Base-by-base conservation (phyloP, 179 eudicot genomes). In the Patellifolia procumbens region DNA sequence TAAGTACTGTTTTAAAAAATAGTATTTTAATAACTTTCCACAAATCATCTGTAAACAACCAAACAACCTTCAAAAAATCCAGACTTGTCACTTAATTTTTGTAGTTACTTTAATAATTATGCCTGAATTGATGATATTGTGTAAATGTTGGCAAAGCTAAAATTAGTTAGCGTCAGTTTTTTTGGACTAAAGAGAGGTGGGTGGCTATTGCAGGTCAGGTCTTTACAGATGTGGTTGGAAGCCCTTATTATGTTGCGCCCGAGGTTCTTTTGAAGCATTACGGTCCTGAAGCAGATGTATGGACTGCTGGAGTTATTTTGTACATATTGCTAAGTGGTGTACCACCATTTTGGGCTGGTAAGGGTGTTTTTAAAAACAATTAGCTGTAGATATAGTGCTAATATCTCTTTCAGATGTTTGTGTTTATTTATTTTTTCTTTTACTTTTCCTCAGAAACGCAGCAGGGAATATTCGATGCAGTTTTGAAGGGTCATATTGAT, bases 321-420 rank as follows among this genome's bases (percentile, higher is more conserved):
- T 92, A 92, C 77, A 91, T 92, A 81, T 79, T 92, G 75, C 88
- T 92, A 62, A 92, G 97, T 77, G 97, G 96, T 60, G 96, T 91
- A 31, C 97, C 96, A 16, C 97, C 97, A 34, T 92, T 92, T 83
- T 92, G 95, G 96, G 97, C 97, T 52, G 97, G 97, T 92, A 91
- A 46, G 11, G 3, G 22, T 28, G 17, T 58, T 42, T 5, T 22
- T 43, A 1, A 5, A 20, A 37, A 22, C 24, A 15, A 45, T 15
- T 39, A 34, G 7, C 22, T n/a, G 43, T 55, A 22, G 46, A 62
- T 61, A 19, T 42, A n/a, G 26, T 65, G 29, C n/a, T 61, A 26
- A 32, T 70, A 49, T 55, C 35, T 61, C 22, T 31, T 58, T 31
- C 32, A 49, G 35, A 32, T 45, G 48, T 48, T 60, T 35, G 34